A percentile compares a stretch with the other conserved stretches of the same genome.
Conservation (phyloP, 192 early-diverging fungal genomes). For the Coemansia guatemalensis region DNA sequence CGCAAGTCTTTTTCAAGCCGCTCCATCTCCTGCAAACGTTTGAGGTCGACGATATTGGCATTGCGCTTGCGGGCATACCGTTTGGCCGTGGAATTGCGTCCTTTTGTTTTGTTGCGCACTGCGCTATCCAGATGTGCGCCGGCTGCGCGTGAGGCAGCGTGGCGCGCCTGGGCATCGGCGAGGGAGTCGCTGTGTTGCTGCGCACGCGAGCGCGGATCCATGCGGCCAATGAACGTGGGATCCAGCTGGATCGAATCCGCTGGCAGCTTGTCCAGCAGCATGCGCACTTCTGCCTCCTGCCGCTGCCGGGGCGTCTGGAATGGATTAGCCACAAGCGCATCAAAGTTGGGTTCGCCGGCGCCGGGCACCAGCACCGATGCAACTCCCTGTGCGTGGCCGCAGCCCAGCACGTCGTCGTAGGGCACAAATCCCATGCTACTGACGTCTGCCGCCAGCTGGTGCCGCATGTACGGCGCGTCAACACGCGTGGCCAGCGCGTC, state of each 20-base stretch:
- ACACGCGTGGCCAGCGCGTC: slow-evolving; percentile 75
- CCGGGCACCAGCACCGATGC: slow-evolving; percentile 84
- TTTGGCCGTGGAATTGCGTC: slow-evolving; percentile 64
- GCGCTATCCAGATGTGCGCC: slow-evolving; percentile 39
- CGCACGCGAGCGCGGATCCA: slow-evolving; percentile 63
- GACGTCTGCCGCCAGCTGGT: slow-evolving; percentile 59
- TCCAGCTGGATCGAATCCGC: slow-evolving; percentile 91
- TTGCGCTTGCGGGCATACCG: slow-evolving; percentile 78
- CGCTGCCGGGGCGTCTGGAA: slow-evolving; percentile 88
- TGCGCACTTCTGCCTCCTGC: slow-evolving; percentile 84
- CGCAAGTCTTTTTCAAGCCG: slow-evolving; percentile 24
- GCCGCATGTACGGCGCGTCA: slow-evolving; percentile 85
- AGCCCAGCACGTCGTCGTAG: slow-evolving; percentile 94
- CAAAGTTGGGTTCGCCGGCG: slow-evolving; percentile 97
- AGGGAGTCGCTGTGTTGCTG: slow-evolving; percentile 17
- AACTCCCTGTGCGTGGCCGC: slow-evolving; percentile 78
- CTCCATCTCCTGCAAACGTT: slow-evolving; percentile 46
- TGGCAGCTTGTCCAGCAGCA: slow-evolving; percentile 89
- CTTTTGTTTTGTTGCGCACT: slow-evolving; percentile 47
- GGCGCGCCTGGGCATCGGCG: slow-evolving; percentile 9
- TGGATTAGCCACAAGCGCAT: slow-evolving; percentile 88
- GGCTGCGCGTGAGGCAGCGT: slow-evolving; percentile 23
- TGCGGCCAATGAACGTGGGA: slow-evolving; percentile 74
- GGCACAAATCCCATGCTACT: slow-evolving; percentile 75
- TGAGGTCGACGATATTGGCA: slow-evolving; percentile 78